These are phyloP conservation scores for Bryoerythrophyllum caledonicum DNA, from an alignment of 225 moss, liverwort and hornwort genomes.

Conservation along the genomic window DNA sequence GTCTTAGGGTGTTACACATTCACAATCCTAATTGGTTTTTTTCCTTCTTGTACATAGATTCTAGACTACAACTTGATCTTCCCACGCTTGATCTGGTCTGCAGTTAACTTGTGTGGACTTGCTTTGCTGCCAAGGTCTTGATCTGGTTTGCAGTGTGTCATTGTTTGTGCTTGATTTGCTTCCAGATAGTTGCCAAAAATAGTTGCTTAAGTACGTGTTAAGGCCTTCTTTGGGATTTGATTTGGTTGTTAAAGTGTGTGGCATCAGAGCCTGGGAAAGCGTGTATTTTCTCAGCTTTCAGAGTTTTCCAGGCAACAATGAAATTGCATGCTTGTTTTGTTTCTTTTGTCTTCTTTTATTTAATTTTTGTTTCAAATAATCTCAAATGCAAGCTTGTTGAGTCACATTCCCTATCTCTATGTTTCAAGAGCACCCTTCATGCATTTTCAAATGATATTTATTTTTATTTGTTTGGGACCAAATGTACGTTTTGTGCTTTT, in stretches of 20 bases:
- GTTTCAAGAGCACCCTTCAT: no score
- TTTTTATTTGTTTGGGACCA: no score
- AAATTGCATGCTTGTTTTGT: no score
- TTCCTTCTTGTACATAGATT: not conserved
- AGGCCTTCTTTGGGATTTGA: not conserved
- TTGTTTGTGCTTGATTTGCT: not conserved
- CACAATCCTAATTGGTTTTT: not conserved
- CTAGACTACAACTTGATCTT: not conserved
- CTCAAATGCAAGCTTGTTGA: no score
- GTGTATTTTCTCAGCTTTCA: not conserved
- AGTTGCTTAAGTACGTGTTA: not conserved
- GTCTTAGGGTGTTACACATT: no score
- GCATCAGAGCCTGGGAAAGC: not conserved
- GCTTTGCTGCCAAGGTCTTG: not conserved
- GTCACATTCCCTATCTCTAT: no score
- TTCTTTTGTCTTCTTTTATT: no score
- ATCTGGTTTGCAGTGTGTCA: not conserved
- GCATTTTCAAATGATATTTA: no score
- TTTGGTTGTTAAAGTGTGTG: not conserved
- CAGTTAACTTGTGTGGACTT: not conserved
- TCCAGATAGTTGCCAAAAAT: not conserved
- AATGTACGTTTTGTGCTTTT: no score
- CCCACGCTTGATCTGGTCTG: constrained; percentile 5
- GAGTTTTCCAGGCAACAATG: not conserved
- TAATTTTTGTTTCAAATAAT: no score